Base-by-base conservation (phyloP, 108 stramenopile genomes). In the Aurantiochytrium sp. region DNA sequence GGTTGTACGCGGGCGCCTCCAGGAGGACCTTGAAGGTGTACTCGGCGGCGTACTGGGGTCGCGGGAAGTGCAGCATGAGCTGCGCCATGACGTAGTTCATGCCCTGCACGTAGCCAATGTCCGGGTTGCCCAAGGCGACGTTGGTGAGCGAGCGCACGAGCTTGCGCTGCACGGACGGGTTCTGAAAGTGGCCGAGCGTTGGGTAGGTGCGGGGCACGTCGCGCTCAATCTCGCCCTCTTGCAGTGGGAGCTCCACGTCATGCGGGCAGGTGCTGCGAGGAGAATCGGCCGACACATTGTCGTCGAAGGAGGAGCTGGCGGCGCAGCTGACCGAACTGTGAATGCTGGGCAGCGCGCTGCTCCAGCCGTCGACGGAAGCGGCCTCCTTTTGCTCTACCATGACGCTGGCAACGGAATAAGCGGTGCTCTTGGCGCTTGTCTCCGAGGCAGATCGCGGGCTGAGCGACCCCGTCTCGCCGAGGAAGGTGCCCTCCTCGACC, bases 11-110 rank as follows among this genome's bases (percentile, higher is more conserved):
- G 30, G 17, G 19, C 1, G 30, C 37, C 37, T 87, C 34, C 4
- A 65, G 19, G 10, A 54, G 15, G 4, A 10, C 6, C 36, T 37
- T 31, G 19, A 55, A 32, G 10, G 36, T 48, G 24, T 36, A 5
- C 39, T 32, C 4, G n/a, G 19, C 86, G 59, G n/a, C 55, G 32
- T 55, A 17, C 55, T 4, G 27, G 59, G 59, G 59, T 34, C 19
- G 32, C 59, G 59, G 59, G 59, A 65, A 65, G 41, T 55, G 55
- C 22, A 65, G 32, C 37, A 59, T 31, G 32, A 87, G 86, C 55
- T 59, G 55, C 17, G 86, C 86, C 32, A 32, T 37, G 45, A 87
- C 86, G 39, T 59, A 55, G 55, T 87, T 87, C 86, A 87, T 87
- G 86, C 86, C 86, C 31, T 55, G 86, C 22, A 55, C 55, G n/a